Evolutionary conservation across 2,329 filamentous ascomycete genomes (phyloP).

Genomic region (Fusarium domesticum): DNA sequence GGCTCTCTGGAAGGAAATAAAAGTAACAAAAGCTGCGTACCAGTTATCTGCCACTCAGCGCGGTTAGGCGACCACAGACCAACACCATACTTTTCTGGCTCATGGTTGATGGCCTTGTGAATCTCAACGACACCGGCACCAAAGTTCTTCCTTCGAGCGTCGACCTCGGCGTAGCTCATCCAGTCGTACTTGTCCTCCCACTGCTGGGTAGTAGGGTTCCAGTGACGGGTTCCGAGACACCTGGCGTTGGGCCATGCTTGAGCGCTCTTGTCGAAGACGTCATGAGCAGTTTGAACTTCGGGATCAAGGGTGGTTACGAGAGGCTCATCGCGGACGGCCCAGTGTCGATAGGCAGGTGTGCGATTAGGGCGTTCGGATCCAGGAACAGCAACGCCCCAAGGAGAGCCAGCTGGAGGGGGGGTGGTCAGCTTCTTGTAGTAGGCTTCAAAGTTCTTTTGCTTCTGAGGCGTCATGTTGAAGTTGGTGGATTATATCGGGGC

Average conservation of each 20-base stretch:
- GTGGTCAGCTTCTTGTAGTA: constrained; percentile 53
- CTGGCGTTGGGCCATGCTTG: constrained; percentile 61
- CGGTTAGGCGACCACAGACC: constrained; percentile 86
- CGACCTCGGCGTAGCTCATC: constrained; percentile 79
- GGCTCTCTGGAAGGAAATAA: too few species aligned
- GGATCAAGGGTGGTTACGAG: constrained; percentile 72
- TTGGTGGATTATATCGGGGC: constrained; percentile 4
- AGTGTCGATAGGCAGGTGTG: constrained; percentile 78
- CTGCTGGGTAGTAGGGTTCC: constrained; percentile 68
- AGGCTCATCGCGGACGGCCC: constrained; percentile 67
- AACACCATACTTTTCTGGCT: constrained; percentile 63
- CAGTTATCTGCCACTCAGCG: constrained; percentile 82
- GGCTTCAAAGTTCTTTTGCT: constrained; percentile 34
- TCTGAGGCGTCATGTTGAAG: constrained; percentile 32
- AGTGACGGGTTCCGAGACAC: constrained; percentile 78
- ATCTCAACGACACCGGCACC: constrained; percentile 83
- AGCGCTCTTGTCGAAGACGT: constrained; percentile 71
- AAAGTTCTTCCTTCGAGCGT: constrained; percentile 74
- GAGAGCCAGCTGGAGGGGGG: constrained; percentile 68
- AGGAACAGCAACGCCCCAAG: constrained; percentile 75
- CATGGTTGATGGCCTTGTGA: constrained; percentile 67
- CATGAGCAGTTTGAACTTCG: constrained; percentile 67
- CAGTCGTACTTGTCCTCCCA: constrained; percentile 76
- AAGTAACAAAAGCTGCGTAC: constrained; percentile 40
- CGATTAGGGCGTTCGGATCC: constrained; percentile 71